Evolutionary conservation across 768 basidiomycete genomes (phyloP).

Genomic region (Calocybe cyanea): DNA sequence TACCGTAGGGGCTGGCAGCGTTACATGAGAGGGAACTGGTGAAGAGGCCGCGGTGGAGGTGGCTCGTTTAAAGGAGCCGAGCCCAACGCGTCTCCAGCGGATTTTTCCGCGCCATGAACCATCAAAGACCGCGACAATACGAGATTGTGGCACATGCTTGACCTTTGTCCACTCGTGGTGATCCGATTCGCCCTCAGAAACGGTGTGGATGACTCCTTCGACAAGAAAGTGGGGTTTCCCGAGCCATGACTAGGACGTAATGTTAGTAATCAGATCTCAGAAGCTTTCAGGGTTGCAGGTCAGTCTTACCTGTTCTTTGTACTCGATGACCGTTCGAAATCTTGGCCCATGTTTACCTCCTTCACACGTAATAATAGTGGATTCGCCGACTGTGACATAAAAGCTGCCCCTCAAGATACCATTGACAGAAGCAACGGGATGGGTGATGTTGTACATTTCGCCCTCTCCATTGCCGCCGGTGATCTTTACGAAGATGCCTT

Average conservation of each 20-base stretch:
- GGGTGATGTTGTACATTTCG: constrained; percentile 84
- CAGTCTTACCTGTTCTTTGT: constrained; percentile 85
- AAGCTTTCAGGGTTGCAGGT: not conserved
- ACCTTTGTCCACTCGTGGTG: constrained; percentile 77
- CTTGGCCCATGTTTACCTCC: constrained; percentile 59
- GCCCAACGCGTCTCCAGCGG: constrained; percentile 66
- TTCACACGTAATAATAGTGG: constrained; percentile 76
- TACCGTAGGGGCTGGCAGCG: constrained; percentile 32
- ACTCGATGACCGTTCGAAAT: constrained; percentile 83
- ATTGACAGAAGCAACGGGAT: constrained; percentile 87
- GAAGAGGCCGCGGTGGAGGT: constrained; percentile 43
- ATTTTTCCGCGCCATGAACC: constrained; percentile 86
- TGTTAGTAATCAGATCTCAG: not conserved
- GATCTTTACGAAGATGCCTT: constrained; percentile 82
- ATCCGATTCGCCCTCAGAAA: constrained; percentile 57
- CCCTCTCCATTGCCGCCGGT: constrained; percentile 71
- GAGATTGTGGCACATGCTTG: constrained; percentile 82
- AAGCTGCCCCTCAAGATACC: constrained; percentile 89
- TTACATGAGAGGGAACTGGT: constrained; percentile 42
- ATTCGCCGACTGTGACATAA: constrained; percentile 83
- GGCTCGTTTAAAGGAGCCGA: constrained; percentile 38
- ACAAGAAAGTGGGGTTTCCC: constrained; percentile 80
- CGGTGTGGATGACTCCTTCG: constrained; percentile 88
- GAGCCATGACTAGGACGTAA: constrained; percentile 68
- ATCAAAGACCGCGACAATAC: constrained; percentile 78